These are phyloP conservation scores for Saksenaea vasiformis DNA, from an alignment of 371 early-diverging fungal genomes.

Conservation along the genomic window DNA sequence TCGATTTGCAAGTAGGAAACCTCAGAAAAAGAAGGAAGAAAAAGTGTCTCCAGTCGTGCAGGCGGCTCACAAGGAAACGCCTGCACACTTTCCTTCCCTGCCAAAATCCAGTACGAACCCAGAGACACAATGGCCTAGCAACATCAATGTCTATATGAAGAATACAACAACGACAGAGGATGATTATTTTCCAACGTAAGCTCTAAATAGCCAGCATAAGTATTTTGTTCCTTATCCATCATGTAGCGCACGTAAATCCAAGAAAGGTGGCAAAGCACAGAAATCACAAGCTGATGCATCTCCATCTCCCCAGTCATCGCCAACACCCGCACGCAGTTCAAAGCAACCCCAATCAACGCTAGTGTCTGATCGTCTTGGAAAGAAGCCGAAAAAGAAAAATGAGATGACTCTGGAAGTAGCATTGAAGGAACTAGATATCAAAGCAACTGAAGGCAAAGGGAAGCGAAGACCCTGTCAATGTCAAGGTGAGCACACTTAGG, in stretches of 20 bases:
- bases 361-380: conserved; percentile 18
- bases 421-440: conserved; percentile 46
- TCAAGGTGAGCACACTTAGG: conserved; percentile 25
- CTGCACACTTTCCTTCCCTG: conserved; percentile 26
- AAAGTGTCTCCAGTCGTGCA: conserved; percentile 9
- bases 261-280: background rate
- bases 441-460: conserved; percentile 25
- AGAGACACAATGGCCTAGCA: conserved; percentile 39
- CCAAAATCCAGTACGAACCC: conserved; percentile 20
- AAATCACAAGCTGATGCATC: background rate
- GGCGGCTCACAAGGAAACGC: background rate
- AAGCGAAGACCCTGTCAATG: conserved; percentile 47
- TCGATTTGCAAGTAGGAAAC: conserved; percentile 19
- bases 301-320: background rate
- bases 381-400: conserved; percentile 37
- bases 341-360: conserved; percentile 15
- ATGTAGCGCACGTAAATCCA: conserved; percentile 1
- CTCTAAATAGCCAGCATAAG: background rate
- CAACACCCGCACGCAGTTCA: background rate
- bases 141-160: conserved; percentile 50
- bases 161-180: conserved; percentile 43
- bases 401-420: conserved; percentile 52
- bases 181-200: conserved; percentile 48
- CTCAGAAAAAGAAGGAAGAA: background rate
- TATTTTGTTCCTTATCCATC: background rate